A percentile compares a stretch with the other conserved stretches of the same genome.
Evolutionary conservation across 176 grass and related monocot genomes (phyloP).

Genomic region (Phoenix dactylifera): DNA sequence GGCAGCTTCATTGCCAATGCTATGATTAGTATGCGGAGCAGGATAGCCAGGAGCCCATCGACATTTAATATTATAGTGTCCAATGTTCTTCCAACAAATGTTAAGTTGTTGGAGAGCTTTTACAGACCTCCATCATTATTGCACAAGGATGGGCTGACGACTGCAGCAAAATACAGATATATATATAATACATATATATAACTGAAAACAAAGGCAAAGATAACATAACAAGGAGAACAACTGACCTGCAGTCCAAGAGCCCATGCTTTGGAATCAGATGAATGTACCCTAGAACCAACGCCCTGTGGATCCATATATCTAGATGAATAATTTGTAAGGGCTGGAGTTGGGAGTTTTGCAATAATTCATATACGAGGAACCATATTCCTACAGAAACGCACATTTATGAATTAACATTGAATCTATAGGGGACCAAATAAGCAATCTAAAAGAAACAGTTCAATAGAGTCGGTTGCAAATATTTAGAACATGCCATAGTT

Average conservation of each 20-base stretch:
- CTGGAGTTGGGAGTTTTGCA: constrained; percentile 38
- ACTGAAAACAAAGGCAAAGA: background rate
- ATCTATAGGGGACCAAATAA: background rate
- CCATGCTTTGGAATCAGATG: constrained; percentile 76
- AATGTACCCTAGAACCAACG: constrained; percentile 40
- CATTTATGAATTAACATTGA: background rate
- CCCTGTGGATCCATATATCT: constrained; percentile 60
- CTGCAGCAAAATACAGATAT: constrained; percentile 11
- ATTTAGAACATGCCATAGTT: constrained; percentile 38
- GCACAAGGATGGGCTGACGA: constrained; percentile 68
- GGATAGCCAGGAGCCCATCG: constrained; percentile 52
- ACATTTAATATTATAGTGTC: constrained; percentile 91
- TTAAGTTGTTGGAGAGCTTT: constrained; percentile 66
- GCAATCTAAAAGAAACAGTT: background rate
- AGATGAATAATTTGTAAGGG: constrained; percentile 29
- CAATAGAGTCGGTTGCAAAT: background rate
- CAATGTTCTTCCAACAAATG: constrained; percentile 87
- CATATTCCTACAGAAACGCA: constrained; percentile 30
- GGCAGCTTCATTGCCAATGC: constrained; percentile 37
- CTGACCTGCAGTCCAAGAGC: constrained; percentile 75
- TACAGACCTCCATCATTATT: constrained; percentile 79
- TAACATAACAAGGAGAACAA: too few relatives aligned
- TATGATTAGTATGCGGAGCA: constrained; percentile 31
- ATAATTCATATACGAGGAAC: constrained; percentile 33
- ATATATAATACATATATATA: background rate